Evolutionary conservation across 2,329 filamentous ascomycete species (phyloP), one percentile per base, ranked within the genome.

Genomic region (Waltergamsia citrina): DNA sequence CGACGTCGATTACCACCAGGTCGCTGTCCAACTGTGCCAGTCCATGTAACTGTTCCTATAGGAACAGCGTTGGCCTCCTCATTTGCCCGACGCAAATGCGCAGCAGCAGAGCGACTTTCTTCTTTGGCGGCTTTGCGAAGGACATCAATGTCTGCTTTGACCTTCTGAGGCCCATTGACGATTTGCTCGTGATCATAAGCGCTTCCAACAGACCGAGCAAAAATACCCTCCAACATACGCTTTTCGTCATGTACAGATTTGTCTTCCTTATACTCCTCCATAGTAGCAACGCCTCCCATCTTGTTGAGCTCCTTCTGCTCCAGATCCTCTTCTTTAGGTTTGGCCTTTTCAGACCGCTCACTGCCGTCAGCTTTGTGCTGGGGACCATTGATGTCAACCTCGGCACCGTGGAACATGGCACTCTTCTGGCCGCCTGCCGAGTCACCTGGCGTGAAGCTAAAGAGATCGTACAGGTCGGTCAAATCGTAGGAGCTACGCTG

Each of bases 141-240:
- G 43, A 94, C 81, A 17, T 73, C 73, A 5, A 78, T 78, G 48
- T 94, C 85, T 0, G 86, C 83, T 41, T 77, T 71, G 14, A 85
- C 63, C 36, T 77, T 77, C 33, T 75, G 74, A 45, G 78, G 81
- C 25, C 82, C 82, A 44, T 81, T 84, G 47, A 96, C 74, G 47
- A 96, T 94, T 34, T 86, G 75, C 44, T 96, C 92, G 52, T 98
- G 92, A 47, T 95, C 85, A 29, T 95, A 74, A 0, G 88, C 85
- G n/a, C 83, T 87, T 48, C 94, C 87, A 2, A 96, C 83, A 3
- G 85, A 83, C 26, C 80, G 78, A 2, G 87, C 81, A 52, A 96
- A 94, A 35, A 98, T 86, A 33, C 84, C 83, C 41, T 88, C 80
- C 63, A 96, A 82, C 43, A 96, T 76, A 29, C 85, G 82, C 35